A percentile compares a stretch with the other conserved stretches of the same genome.
These are phyloP conservation scores for Xylariaceae sp. DNA, from an alignment of 2,329 filamentous ascomycete species.

Conservation along the genomic window DNA sequence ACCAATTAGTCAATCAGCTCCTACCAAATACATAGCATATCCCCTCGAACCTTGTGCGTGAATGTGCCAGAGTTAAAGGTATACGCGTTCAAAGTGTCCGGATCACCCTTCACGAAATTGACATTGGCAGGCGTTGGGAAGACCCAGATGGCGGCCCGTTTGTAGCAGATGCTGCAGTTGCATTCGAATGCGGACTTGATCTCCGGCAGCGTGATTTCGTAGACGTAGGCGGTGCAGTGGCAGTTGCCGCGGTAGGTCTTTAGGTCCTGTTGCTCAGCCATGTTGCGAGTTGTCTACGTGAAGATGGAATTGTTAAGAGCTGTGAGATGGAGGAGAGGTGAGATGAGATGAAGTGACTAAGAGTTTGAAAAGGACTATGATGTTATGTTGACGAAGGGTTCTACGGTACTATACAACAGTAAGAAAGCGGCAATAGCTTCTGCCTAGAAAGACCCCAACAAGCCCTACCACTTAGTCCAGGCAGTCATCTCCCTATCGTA, in stretches of 20 bases:
- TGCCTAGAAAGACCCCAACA: background rate
- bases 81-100: conserved; percentile 37
- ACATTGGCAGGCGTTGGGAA: conserved; percentile 32
- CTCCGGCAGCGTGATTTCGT: conserved; percentile 49
- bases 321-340: background rate
- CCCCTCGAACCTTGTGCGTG: conserved; percentile 42
- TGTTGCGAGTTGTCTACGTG: conserved; percentile 9
- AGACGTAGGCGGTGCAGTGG: conserved; percentile 52
- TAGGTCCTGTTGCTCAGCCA: conserved; percentile 22
- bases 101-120: conserved; percentile 43
- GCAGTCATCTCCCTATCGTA: background rate
- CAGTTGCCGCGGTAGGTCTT: conserved; percentile 52
- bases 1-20: background rate
- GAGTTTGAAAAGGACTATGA: background rate
- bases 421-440: background rate
- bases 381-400: no score
- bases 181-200: conserved; percentile 53
- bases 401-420: background rate
- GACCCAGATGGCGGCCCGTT: conserved; percentile 41
- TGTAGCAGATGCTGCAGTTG: conserved; percentile 62
- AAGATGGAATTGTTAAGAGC: no score
- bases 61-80: conserved; percentile 31
- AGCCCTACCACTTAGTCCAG: background rate
- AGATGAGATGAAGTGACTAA: background rate
- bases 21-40: no score